Evolutionary conservation across 106 monocot genomes (phyloP).

Genomic region (Cymbidium sinense): DNA sequence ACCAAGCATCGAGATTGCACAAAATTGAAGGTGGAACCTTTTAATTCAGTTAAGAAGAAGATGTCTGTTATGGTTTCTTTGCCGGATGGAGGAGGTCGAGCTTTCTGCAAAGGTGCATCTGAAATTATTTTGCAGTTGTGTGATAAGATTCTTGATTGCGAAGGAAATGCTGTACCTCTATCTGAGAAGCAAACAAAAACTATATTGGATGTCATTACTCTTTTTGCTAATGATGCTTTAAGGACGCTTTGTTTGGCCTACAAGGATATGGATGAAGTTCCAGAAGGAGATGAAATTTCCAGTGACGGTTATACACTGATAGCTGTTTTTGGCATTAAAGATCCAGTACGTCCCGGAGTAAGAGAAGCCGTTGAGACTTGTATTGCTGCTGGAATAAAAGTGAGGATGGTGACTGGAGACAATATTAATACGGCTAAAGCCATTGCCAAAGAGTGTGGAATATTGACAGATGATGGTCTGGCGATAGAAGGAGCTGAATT

Average conservation of each 20-base stretch:
- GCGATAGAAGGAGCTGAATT: conserved; percentile 87
- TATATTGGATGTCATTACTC: conserved; percentile 45
- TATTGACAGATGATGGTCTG: conserved; percentile 79
- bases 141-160: conserved; percentile 48
- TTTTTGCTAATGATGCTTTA: conserved; percentile 74
- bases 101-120: conserved; percentile 93
- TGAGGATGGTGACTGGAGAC: conserved; percentile 97
- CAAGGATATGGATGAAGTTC: conserved; percentile 42
- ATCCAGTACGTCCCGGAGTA: conserved; percentile 85
- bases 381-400: conserved; percentile 74
- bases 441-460: conserved; percentile 94
- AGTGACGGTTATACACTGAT: conserved; percentile 68
- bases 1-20: conserved; percentile 29
- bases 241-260: conserved; percentile 86
- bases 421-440: conserved; percentile 95
- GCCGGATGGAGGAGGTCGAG: conserved; percentile 41
- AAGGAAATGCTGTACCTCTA: conserved; percentile 45
- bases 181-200: conserved; percentile 39
- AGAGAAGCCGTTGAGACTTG: conserved; percentile 82
- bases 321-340: conserved; percentile 93
- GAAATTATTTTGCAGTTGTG: conserved; percentile 80
- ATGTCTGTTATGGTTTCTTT: conserved; percentile 82
- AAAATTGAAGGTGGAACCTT: conserved; percentile 88
- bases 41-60: conserved; percentile 89
- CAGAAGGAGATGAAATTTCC: conserved; percentile 49